phyloP scores from a whole-genome alignment of 495 filamentous ascomycete genomes.

The Tuber umbilicatum region DNA sequence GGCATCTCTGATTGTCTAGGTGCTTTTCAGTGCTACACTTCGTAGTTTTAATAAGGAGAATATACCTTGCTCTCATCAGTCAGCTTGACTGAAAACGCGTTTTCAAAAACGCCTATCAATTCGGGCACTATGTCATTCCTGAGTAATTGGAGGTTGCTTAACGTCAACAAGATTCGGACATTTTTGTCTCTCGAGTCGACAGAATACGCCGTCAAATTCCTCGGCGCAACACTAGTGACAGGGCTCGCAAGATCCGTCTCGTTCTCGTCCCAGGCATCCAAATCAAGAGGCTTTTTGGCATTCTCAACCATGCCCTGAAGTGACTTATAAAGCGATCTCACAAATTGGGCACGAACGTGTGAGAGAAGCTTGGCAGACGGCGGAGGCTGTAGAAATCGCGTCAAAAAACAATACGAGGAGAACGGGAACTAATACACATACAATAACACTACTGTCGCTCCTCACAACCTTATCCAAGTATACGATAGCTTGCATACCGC shows the following conservation, averaged over 20 bases:
- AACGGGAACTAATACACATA: neutral
- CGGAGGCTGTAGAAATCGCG: conserved; percentile 46
- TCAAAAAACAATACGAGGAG: neutral
- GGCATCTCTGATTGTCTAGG: conserved; percentile 71
- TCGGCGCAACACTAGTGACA: conserved; percentile 20
- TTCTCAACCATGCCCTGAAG: conserved; percentile 93
- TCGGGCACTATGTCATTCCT: conserved; percentile 70
- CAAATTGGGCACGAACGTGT: conserved; percentile 79
- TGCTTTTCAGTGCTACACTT: neutral
- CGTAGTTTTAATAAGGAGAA: neutral
- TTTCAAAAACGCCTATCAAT: conserved; percentile 80
- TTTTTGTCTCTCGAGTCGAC: conserved; percentile 52
- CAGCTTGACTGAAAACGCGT: conserved; percentile 77
- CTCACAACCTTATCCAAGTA: conserved; percentile 71
- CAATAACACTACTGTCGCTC: conserved; percentile 57
- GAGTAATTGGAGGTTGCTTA: conserved; percentile 78
- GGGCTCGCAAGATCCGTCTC: conserved; percentile 41
- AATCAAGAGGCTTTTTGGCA: conserved; percentile 63
- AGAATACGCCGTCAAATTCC: conserved; percentile 36
- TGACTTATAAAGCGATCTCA: conserved; percentile 83
- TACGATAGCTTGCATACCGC: conserved; percentile 84
- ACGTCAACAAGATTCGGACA: conserved; percentile 83
- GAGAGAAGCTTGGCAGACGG: conserved; percentile 77
- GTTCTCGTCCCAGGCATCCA: conserved; percentile 55
- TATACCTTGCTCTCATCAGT: conserved; percentile 70